Base-by-base conservation (phyloP, 139 green algal species). In the Chlorokybus atmophyticus region DNA sequence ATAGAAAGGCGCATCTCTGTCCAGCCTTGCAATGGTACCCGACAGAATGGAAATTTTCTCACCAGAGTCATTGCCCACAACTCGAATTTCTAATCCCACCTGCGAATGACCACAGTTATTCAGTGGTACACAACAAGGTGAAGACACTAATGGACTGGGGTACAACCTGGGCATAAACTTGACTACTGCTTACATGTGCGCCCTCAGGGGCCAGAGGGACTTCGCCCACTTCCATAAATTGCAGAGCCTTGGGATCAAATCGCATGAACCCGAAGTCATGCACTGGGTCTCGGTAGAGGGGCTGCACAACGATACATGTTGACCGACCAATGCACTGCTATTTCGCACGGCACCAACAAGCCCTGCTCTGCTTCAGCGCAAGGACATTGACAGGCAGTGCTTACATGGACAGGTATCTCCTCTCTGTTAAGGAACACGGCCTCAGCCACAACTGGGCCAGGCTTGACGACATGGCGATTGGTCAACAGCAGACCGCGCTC, bases 31-130 rank as follows among this genome's bases (percentile, higher is more conserved):
- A 19, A 95, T 52, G 4, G 84, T 93, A 24, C 87, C 87, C 0
- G 76, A 70, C 28, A 95, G 67, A 47, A 95, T 95, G 19, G 82
- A 93, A 28, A 94, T 70, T 73, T 94, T 93, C 56, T 94, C 85
- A 1, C 85, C 85, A 3, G 64, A 81, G 60, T 94, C 85, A 60
- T 94, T 94, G 51, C 85, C 85, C 32, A 94, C 83, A 17, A 95
- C 85, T 0, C 85, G 66, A 40, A 95, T 85, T 49, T 95, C 87
- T 44, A 93, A 58, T 0, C 87, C 87, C 23, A 95, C 87, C n/a
- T n/a, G n/a, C n/a, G n/a, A n/a, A n/a, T n/a, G n/a, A n/a, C n/a
- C n/a, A n/a, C n/a, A n/a, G n/a, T n/a, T n/a, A n/a, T n/a, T n/a
- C n/a, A n/a, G n/a, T n/a, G n/a, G n/a, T n/a, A n/a, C n/a, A n/a